These are phyloP conservation scores for Anthracocystis walkeri DNA, from an alignment of 1,284 basidiomycete genomes.

Conservation along the genomic window DNA sequence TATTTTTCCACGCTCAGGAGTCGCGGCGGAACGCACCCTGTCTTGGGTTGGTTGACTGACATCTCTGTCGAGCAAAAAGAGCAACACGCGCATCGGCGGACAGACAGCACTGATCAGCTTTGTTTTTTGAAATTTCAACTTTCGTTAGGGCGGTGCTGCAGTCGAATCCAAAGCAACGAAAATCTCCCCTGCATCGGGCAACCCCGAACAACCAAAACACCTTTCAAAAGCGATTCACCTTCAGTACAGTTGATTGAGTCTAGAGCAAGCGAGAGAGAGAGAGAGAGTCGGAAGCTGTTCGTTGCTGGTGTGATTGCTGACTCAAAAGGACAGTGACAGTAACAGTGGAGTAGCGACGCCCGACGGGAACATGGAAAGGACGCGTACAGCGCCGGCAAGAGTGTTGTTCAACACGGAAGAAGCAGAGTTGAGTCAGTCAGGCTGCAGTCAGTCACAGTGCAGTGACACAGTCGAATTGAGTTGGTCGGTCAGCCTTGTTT, in stretches of 20 bases:
- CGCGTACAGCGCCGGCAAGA: neutral
- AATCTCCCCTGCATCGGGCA: neutral
- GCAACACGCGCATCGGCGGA: neutral
- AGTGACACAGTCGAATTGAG: neutral
- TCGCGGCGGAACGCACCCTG: neutral
- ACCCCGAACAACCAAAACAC: neutral
- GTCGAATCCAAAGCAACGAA: constrained; percentile 3
- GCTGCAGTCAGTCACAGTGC: neutral
- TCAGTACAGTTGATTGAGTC: neutral
- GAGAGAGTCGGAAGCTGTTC: neutral
- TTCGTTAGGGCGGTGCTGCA: neutral
- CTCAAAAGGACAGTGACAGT: neutral
- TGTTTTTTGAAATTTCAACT: neutral
- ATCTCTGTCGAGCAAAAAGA: no score
- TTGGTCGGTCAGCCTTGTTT: neutral
- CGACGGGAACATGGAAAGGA: neutral
- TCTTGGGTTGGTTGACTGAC: no score
- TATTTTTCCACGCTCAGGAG: neutral
- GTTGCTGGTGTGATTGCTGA: neutral
- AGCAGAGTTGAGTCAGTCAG: neutral
- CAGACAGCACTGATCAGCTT: constrained; percentile 6
- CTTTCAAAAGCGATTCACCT: constrained; percentile 7
- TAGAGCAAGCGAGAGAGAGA: neutral
- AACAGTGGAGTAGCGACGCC: neutral
- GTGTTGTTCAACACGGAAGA: neutral